phyloP scores from a whole-genome alignment of 1,284 basidiomycete species.

The Trametes sp. region DNA sequence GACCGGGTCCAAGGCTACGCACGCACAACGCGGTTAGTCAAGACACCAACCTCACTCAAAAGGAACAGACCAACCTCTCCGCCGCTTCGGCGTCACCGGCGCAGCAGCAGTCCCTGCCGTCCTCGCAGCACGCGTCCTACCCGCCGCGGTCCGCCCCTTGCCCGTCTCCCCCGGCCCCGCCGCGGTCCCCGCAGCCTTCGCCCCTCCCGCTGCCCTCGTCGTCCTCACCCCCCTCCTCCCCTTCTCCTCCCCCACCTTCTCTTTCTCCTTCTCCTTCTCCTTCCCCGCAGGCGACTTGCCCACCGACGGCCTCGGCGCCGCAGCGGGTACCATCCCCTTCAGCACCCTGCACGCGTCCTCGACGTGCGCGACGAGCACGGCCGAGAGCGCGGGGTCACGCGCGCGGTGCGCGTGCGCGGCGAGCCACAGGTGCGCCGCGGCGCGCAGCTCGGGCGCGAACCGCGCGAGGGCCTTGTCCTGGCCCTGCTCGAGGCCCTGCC shows the following conservation, averaged over 20 bases:
- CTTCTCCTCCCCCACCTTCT: conserved; percentile 6
- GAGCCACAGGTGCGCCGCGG: conserved; percentile 66
- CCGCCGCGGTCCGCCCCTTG: conserved; percentile 39
- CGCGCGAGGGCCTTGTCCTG: conserved; percentile 48
- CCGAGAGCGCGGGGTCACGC: conserved; percentile 49
- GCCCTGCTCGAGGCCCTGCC: conserved; percentile 44
- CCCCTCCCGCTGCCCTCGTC: conserved; percentile 20
- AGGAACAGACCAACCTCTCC: conserved; percentile 47
- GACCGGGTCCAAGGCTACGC: conserved; percentile 46
- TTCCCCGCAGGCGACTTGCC: conserved; percentile 6
- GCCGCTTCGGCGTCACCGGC: conserved; percentile 40
- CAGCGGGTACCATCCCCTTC: conserved; percentile 43
- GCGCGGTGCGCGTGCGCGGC: conserved; percentile 68
- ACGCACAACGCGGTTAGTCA: neutral
- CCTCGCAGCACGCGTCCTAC: conserved; percentile 21
- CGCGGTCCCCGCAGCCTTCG: conserved; percentile 2
- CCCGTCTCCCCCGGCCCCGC: conserved; percentile 30
- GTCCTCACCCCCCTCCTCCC: conserved; percentile 11
- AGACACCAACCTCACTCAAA: too few relatives aligned
- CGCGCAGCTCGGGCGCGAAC: conserved; percentile 56
- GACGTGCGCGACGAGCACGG: conserved; percentile 52
- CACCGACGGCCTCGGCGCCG: conserved; percentile 24
- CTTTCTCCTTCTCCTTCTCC: conserved; percentile 1
- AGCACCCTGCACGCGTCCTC: conserved; percentile 61
- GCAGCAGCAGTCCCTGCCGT: conserved; percentile 16